Evolutionary conservation across 495 filamentous ascomycete genomes (phyloP), one percentile per base, ranked within the genome.

Genomic region (Trichocladium antarcticum): DNA sequence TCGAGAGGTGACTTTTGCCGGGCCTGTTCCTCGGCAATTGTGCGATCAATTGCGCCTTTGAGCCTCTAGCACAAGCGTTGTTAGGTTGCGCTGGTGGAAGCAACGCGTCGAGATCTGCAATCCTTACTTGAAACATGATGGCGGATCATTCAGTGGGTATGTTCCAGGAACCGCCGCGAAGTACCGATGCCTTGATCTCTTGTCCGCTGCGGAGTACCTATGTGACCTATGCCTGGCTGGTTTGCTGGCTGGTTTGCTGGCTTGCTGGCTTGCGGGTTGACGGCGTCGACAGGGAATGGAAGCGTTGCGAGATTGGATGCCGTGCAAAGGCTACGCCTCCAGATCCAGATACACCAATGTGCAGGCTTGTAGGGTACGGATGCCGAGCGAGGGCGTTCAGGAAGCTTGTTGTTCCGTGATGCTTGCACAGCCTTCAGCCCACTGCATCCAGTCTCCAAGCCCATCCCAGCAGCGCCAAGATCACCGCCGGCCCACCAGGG

Each of bases 1-100:
- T 61, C 52, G 29, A 54, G 34, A 35, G 21, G 8, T 9, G 80
- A 66, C 56, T 73, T 75, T 57, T 85, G 81, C 41, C 86, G 80
- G 46, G 85, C 84, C 67, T 92, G 86, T 72, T 95, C 88, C 69
- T 95, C 85, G 55, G 87, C 84, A 53, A 95, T 89, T 55, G 81
- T 79, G 54, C 79, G 79, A 61, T 95, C 87, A 58, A 94, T 85
- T 43, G 84, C 84, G 52, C 83, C 84, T 72, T 87, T 88, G 57
- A 95, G 65, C 68, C 87, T 82, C 87, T 95, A 62, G 36, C 21
- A 11, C 35, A 47, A 31, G 14, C 14, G 34, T 31, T 51, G 55
- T 57, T 39, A 56, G 51, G 14, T 44, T 17, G 12, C 7, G 31
- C 31, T 11, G 5, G 10, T 11, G 31, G 31, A 3, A 14, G 12